These are phyloP conservation scores for Cyclotella choctawhatcheeana DNA, from an alignment of 108 stramenopile genomes.

Conservation along the genomic window DNA sequence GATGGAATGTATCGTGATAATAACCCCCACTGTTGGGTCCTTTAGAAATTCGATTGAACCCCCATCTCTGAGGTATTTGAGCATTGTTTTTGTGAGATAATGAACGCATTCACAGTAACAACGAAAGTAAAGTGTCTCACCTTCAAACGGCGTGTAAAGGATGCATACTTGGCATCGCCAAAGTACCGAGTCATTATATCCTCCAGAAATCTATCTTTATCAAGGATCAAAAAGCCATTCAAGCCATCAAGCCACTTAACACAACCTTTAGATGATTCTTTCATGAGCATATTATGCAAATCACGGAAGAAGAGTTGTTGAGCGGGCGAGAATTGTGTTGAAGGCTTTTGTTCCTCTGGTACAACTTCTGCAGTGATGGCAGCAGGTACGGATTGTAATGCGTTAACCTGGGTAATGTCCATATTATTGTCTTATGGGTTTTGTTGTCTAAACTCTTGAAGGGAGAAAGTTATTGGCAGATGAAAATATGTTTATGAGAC, in stretches of 20 bases:
- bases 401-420: background rate
- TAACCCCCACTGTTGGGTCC: constrained; percentile 53
- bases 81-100: too few species aligned
- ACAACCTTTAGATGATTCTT: constrained; percentile 9
- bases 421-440: constrained; percentile 7
- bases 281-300: constrained; percentile 18
- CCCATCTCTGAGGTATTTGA: too few species aligned
- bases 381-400: background rate
- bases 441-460: background rate
- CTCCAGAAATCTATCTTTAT: constrained; percentile 45
- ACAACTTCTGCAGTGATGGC: background rate
- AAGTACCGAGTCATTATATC: constrained; percentile 56
- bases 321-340: constrained; percentile 27
- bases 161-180: constrained; percentile 53
- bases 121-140: too few species aligned
- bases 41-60: constrained; percentile 46
- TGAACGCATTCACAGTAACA: too few species aligned
- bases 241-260: constrained; percentile 50
- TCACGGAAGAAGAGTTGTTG: constrained; percentile 26
- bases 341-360: background rate
- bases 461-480: too few species aligned
- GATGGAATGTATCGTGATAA: constrained; percentile 16
- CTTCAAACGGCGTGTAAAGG: constrained; percentile 59
- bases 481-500: too few species aligned
- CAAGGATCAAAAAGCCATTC: constrained; percentile 52